Percentiles rank a stretch among this genome's conserved stretches.
These are phyloP conservation scores for Thielaviopsis populi DNA, from an alignment of 2,329 filamentous ascomycete genomes.

Conservation along the genomic window DNA sequence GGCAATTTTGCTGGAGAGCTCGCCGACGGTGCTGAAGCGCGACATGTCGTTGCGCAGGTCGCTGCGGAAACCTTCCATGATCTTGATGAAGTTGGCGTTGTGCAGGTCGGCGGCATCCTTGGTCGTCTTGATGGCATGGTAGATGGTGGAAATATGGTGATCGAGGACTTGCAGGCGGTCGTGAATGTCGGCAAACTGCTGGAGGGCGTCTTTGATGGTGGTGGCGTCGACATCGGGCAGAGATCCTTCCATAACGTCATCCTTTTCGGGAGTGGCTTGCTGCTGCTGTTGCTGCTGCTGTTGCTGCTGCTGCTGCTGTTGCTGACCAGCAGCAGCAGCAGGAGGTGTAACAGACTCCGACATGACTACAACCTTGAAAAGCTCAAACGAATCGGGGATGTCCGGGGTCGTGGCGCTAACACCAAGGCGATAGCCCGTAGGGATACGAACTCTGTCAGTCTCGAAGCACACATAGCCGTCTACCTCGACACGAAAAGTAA, in stretches of 20 bases:
- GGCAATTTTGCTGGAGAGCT: constrained; percentile 32
- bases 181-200: constrained; percentile 73
- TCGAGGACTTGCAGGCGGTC: constrained; percentile 62
- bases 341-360: constrained; percentile 33
- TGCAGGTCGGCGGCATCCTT: constrained; percentile 39
- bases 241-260: constrained; percentile 26
- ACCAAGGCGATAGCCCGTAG: constrained; percentile 69
- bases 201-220: constrained; percentile 33
- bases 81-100: constrained; percentile 32
- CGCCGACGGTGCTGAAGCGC: constrained; percentile 30
- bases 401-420: constrained; percentile 79
- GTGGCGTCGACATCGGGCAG: constrained; percentile 36
- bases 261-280: background rate
- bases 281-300: constrained; percentile 16
- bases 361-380: constrained; percentile 72
- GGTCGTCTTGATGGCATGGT: constrained; percentile 38
- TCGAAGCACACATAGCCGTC: constrained; percentile 75
- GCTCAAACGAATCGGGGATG: constrained; percentile 83
- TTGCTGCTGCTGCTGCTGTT: constrained; percentile 9
- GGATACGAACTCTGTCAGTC: constrained; percentile 62
- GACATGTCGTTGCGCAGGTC: constrained; percentile 32
- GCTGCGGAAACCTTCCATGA: constrained; percentile 32
- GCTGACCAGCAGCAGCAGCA: constrained; percentile 18
- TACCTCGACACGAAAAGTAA: constrained; percentile 59
- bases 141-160: constrained; percentile 51